Evolutionary conservation across 2,329 filamentous ascomycete genomes (phyloP), one percentile per base, ranked within the genome.

Genomic region (Alternaria viburni): DNA sequence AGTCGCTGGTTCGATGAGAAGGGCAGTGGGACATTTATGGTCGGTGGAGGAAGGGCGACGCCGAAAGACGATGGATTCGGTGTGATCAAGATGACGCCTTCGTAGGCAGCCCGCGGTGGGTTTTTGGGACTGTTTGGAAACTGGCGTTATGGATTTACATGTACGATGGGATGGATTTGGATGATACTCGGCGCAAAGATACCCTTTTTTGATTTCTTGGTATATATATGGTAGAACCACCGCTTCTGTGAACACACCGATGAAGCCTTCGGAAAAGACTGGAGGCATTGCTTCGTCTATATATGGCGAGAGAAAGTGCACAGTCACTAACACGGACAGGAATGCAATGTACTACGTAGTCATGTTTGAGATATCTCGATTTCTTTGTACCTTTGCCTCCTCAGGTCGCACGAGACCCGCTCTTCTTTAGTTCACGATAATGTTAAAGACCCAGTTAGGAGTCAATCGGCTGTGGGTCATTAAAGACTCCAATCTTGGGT

Each of bases 1-100:
- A 74, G 71, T 68, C 61, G 72, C 49, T 74, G 74, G 69, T 79
- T 77, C 58, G 74, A 74, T 32, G 69, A 72, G 30, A 68, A 59
- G 32, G 70, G 72, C 7, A 69, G 61, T 43, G 73, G 74, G 15
- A 76, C 74, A 21, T 73, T 71, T 51, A 77, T 76, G 72, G 68
- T 77, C 13, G 74, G 74, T 26, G 72, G 71, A 11, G 72, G 74
- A 2, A 62, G 66, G 23, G 64, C 68, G 25, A 62, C 61, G 43
- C 61, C 56, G 13, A 59, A 26, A 49, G 59, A 61, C 1, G 51
- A 58, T 36, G 55, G 61, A 4, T 54, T 55, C 19, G 60, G 49
- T 4, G 47, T 57, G 13, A 43, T 61, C 25, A 61, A 49, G n/a
- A 54, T 61, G 47, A 44, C 45, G 45, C 52, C 52, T 44, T 57